A percentile compares a stretch with the other conserved stretches of the same genome.
Evolutionary conservation across 495 filamentous ascomycete species (phyloP).

Genomic region (Friedmanniomyces endolithicus): DNA sequence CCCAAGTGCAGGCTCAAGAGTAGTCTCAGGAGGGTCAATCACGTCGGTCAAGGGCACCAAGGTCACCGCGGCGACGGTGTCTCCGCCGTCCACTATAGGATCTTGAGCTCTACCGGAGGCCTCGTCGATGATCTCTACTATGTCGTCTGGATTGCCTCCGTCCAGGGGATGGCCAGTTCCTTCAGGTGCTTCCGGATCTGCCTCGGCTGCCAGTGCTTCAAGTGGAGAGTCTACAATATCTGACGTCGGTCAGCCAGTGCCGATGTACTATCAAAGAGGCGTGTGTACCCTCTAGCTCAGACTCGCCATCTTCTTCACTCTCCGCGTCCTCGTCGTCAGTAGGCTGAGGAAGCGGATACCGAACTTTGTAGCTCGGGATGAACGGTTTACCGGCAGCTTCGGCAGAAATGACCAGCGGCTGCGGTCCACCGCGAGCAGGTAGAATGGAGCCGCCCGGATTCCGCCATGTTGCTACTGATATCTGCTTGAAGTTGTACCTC

Average conservation of each 20-base stretch:
- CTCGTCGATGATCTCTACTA: neutral
- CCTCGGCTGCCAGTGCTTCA: neutral
- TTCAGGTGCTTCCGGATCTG: neutral
- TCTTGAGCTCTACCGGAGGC: neutral
- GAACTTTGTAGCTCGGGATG: slow-evolving; percentile 11
- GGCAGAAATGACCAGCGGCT: neutral
- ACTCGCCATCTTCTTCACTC: neutral
- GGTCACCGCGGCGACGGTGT: neutral
- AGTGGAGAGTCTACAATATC: neutral
- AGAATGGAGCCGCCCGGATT: slow-evolving; percentile 4
- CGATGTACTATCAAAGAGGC: neutral
- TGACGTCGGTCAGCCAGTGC: neutral
- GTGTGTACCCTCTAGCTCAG: neutral
- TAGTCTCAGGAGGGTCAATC: neutral
- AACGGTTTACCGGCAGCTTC: slow-evolving; percentile 2
- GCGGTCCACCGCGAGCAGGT: slow-evolving; percentile 6
- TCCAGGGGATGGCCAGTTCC: neutral
- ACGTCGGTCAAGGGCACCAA: neutral
- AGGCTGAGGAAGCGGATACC: slow-evolving; percentile 6
- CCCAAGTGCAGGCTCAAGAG: neutral
- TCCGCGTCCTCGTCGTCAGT: slow-evolving; percentile 19
- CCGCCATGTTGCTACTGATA: slow-evolving; percentile 16
- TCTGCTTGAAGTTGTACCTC: slow-evolving; percentile 10
- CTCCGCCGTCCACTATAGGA: neutral
- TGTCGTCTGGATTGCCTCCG: neutral